Base-by-base conservation (phyloP, 352 stramenopile genomes). In the Phytophthora pinifolia region DNA sequence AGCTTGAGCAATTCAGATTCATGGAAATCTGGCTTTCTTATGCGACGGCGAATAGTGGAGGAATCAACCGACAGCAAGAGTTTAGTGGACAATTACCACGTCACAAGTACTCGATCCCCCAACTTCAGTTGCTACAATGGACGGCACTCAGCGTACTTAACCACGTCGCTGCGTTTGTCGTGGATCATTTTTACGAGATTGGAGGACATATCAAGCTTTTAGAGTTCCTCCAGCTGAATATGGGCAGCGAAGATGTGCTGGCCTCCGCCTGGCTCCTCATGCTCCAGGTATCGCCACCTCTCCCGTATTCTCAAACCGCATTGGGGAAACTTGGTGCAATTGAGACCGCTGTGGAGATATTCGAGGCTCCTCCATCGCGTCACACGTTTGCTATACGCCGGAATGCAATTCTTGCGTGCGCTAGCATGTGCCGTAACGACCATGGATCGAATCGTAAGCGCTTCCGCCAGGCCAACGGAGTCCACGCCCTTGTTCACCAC, bases 1-100 rank as follows among this genome's bases (percentile, higher is more conserved):
- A 86, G 27, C 53, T 94, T 10, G 61, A 79, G 25, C 74, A 89
- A 53, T 92, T 88, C 34, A 67, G 74, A n/a, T 89, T 91, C 22
- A 4, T 87, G 3, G 77, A 92, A 22, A 67, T 76, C 9, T 63
- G 86, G 44, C 45, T 94, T 4, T 59, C 66, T 9, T 93, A 91
- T 42, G 79, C 72, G 9, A 84, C 52, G 30, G 31, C 35, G 7
- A 56, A 36, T 12, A 14, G 22, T 25, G 34, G 29, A 14, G 47
- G 34, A 25, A 34, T 7, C n/a, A 51, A 46, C 9, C 36, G 65
- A 18, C 30, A 54, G 1, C 15, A 59, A 43, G 17, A 44, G 10
- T 30, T 29, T 4, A 25, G 15, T 17, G 43, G 35, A 12, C 17
- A 31, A 35, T 20, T 36, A 30, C 39, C 45, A 30, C 48, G 53